Conservation (phyloP, 345 rosid species). For the Draba incana region DNA sequence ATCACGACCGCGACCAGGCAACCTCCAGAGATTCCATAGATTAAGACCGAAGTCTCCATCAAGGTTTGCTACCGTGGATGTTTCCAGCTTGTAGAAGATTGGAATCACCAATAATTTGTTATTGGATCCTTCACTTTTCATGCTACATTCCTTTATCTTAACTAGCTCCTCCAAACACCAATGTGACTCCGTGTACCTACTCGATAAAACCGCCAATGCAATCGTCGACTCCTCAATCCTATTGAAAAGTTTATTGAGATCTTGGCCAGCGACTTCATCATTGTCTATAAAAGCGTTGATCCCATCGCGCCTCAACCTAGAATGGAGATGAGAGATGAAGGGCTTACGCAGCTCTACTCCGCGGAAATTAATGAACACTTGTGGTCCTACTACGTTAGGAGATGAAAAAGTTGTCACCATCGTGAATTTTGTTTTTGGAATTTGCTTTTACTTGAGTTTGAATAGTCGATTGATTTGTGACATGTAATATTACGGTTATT, state of each 20-base stretch:
- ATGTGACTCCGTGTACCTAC: slow-evolving; percentile 13
- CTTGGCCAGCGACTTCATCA: neutral
- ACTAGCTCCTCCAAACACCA: slow-evolving; percentile 25
- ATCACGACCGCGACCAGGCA: neutral
- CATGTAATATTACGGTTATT: neutral
- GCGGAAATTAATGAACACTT: slow-evolving; percentile 42
- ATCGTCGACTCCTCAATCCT: slow-evolving; percentile 13
- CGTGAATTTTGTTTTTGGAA: neutral
- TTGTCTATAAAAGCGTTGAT: slow-evolving; percentile 23
- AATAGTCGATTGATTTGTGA: neutral
- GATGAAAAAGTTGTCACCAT: too few species aligned
- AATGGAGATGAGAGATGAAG: slow-evolving; percentile 23
- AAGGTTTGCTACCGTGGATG: neutral
- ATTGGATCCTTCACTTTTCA: neutral
- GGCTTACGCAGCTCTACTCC: neutral
- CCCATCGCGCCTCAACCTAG: fast-evolving
- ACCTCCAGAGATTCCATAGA: neutral
- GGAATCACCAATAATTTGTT: slow-evolving; percentile 21
- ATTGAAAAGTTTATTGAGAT: neutral
- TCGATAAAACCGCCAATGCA: slow-evolving; percentile 25
- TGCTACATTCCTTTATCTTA: slow-evolving; percentile 19
- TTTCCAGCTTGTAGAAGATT: slow-evolving; percentile 14
- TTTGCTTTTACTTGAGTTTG: neutral
- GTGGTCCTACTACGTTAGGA: too few species aligned
- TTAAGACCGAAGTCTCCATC: neutral